phyloP scores from a whole-genome alignment of 176 grass and related monocot species.

The Saccharum officinarum region DNA sequence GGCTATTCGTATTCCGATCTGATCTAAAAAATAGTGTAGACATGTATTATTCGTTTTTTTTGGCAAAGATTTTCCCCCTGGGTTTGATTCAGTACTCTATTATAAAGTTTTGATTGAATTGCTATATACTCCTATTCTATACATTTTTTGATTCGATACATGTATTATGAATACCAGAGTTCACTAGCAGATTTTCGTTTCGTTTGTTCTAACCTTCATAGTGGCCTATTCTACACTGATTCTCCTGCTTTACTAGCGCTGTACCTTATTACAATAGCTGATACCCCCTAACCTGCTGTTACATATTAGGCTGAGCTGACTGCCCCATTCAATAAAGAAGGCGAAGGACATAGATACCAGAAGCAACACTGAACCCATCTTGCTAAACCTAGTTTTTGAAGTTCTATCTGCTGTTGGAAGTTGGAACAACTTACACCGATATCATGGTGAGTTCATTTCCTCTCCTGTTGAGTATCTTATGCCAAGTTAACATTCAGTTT shows the following conservation, averaged over 20 bases:
- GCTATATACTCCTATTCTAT: background rate
- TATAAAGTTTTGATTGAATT: background rate
- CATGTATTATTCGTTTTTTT: background rate
- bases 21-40: background rate
- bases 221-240: background rate
- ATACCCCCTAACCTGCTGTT: background rate
- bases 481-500: background rate
- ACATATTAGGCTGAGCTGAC: background rate
- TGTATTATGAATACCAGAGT: background rate
- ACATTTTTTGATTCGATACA: background rate
- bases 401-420: background rate
- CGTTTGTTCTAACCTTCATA: background rate
- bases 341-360: background rate
- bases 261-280: background rate
- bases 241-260: background rate
- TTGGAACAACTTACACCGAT: background rate
- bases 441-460: conserved; percentile 34
- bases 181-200: background rate
- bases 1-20: too few relatives aligned
- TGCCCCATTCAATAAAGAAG: background rate
- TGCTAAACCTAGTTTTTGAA: background rate
- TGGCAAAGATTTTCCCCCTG: background rate
- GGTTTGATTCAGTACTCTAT: background rate
- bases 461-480: background rate
- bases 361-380: background rate